A percentile compares a stretch with the other conserved stretches of the same genome.
Conservation (phyloP, 78 protist genomes). For the Dictyostelium discoideum region dicty_2.7 NC_007089.4:1026501-1027000, state of each 20-base stretch:
- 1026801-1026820: slow-evolving; percentile 1
- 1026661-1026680: not conserved
- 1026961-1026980: not conserved
- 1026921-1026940: not conserved
- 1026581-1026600: not conserved
- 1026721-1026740: not conserved
- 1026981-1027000: no score
- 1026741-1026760: not conserved
- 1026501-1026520: no score
- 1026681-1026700: not conserved
- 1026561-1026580: not conserved
- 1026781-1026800: not conserved
- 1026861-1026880: not conserved
- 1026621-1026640: not conserved
- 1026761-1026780: not conserved
- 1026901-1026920: not conserved
- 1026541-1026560: not conserved
- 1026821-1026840: not conserved
- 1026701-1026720: not conserved
- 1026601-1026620: no score
- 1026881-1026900: not conserved
- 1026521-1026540: no score
- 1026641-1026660: no score
- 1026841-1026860: slow-evolving; percentile 34
- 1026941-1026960: not conserved